These are phyloP conservation scores for Geranium brycei DNA, from an alignment of 345 rosid genomes.

Conservation along the genomic window DNA sequence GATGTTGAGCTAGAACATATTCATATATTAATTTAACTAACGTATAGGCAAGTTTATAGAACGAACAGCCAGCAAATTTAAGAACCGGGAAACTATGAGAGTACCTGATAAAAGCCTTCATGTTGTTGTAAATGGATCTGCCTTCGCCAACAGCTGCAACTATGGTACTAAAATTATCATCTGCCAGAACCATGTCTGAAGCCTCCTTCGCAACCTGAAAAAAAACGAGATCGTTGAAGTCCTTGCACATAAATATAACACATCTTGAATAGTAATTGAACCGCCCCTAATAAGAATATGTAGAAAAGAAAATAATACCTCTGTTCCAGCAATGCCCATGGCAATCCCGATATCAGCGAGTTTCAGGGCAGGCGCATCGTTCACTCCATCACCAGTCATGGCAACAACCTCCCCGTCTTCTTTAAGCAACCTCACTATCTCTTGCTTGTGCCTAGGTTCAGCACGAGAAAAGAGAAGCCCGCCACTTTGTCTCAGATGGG, in stretches of 20 bases:
- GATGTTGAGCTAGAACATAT: too few species aligned
- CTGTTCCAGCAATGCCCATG: constrained; percentile 96
- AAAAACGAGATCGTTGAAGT: not conserved
- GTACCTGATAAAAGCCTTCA: constrained; percentile 94
- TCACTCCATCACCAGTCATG: constrained; percentile 99
- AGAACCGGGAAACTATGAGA: constrained; percentile 6
- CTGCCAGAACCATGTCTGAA: constrained; percentile 95
- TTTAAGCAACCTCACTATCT: constrained; percentile 89
- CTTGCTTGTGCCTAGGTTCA: constrained; percentile 95
- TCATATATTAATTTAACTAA: too few species aligned
- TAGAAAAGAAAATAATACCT: constrained; percentile 30
- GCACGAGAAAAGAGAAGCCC: constrained; percentile 91
- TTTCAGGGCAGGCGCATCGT: constrained; percentile 95
- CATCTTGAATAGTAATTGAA: not conserved
- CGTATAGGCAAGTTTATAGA: not conserved
- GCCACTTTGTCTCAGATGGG: constrained; percentile 54
- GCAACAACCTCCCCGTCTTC: constrained; percentile 97
- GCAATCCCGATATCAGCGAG: constrained; percentile 94
- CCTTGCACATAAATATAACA: not conserved
- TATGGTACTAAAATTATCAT: constrained; percentile 92
- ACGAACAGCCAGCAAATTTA: not conserved
- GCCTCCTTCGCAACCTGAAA: constrained; percentile 95
- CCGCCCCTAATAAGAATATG: too few species aligned
- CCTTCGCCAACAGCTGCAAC: constrained; percentile 99
- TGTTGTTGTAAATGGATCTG: constrained; percentile 80